A percentile compares a stretch with the other conserved stretches of the same genome.
Evolutionary conservation across 2,329 filamentous ascomycete genomes (phyloP).

Genomic region (Epichloe glyceriae): DNA sequence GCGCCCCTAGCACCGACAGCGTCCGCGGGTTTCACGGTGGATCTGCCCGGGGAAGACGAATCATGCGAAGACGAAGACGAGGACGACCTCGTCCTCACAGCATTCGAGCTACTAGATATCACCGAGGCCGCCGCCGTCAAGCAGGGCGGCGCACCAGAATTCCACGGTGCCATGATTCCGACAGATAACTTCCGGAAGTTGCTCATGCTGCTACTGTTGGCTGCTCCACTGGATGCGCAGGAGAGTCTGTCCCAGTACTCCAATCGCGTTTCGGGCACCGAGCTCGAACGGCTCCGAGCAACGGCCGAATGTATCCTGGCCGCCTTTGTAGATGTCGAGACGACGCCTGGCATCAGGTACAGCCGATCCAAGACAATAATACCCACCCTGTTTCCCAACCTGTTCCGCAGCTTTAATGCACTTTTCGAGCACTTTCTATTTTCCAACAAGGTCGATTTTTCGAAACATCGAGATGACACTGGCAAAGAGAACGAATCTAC

Average conservation of each 20-base stretch:
- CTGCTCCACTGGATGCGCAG: constrained; percentile 51
- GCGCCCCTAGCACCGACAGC: background rate
- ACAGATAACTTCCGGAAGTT: constrained; percentile 60
- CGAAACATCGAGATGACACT: constrained; percentile 29
- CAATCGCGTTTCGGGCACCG: constrained; percentile 38
- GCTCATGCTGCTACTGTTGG: constrained; percentile 55
- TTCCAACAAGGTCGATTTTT: constrained; percentile 56
- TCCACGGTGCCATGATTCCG: constrained; percentile 56
- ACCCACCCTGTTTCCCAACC: constrained; percentile 46
- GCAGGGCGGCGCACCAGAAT: constrained; percentile 34
- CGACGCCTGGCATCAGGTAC: constrained; percentile 49
- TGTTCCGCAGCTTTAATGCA: constrained; percentile 55
- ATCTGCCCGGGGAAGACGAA: constrained; percentile 31
- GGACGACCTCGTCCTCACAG: constrained; percentile 54
- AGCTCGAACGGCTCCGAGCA: constrained; percentile 44
- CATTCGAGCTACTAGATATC: constrained; percentile 54
- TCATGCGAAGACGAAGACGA: constrained; percentile 36
- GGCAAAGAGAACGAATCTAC: background rate
- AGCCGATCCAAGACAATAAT: constrained; percentile 47
- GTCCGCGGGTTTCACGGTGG: constrained; percentile 31
- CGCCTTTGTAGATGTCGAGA: constrained; percentile 53
- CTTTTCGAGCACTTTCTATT: constrained; percentile 68
- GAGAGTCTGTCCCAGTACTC: constrained; percentile 52
- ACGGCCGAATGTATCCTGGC: constrained; percentile 54
- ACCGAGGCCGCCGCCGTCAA: constrained; percentile 48